A percentile compares a stretch with the other conserved stretches of the same genome.
Conservation (phyloP, 345 rosid genomes). For the Arabidopsis suecica region DNA sequence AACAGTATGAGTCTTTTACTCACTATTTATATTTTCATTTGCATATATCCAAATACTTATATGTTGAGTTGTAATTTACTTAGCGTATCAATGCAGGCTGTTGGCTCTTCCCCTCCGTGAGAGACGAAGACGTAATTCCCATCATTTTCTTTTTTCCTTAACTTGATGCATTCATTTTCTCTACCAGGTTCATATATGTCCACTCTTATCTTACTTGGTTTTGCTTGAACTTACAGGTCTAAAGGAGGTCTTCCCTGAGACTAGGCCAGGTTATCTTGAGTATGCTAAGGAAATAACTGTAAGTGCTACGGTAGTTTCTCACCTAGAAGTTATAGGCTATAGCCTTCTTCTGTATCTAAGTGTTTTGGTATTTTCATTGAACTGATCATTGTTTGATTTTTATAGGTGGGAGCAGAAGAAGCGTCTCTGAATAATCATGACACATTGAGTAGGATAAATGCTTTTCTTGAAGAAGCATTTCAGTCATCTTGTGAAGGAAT, state of each 20-base stretch:
- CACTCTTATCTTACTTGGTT: background rate
- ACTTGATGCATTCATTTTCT: background rate
- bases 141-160: conserved; percentile 31
- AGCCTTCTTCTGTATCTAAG: background rate
- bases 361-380: conserved; percentile 20
- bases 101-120: conserved; percentile 66
- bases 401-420: conserved; percentile 66
- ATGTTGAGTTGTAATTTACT: background rate
- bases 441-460: conserved; percentile 53
- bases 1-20: conserved; percentile 60
- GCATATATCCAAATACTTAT: background rate
- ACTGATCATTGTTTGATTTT: conserved; percentile 9
- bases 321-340: background rate
- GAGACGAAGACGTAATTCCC: conserved; percentile 64
- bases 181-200: background rate
- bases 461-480: conserved; percentile 75
- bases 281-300: conserved; percentile 76
- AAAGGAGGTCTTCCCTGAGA: conserved; percentile 64
- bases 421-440: conserved; percentile 54
- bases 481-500: conserved; percentile 82
- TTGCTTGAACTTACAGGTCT: conserved; percentile 51
- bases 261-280: conserved; percentile 69
- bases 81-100: conserved; percentile 56
- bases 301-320: conserved; percentile 39
- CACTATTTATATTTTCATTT: conserved; percentile 24